Conservation (phyloP, 352 stramenopile genomes). For the Phytopythium delawarense region DNA sequence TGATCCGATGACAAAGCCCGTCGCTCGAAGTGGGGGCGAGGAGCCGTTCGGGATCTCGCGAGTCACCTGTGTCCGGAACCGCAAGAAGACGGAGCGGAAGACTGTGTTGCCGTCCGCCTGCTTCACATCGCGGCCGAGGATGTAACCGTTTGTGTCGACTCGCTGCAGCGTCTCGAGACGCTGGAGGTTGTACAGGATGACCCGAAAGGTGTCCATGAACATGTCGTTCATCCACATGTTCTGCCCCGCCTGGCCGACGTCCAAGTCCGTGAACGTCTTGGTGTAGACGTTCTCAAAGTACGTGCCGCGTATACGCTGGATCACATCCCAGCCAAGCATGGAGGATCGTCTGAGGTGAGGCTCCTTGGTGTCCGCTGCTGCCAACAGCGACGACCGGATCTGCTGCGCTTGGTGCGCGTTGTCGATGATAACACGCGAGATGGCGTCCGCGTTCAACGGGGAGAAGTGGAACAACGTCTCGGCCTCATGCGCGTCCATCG, state of each 20-base stretch:
- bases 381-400: neutral
- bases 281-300: slow-evolving; percentile 36
- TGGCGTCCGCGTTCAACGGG: slow-evolving; percentile 20
- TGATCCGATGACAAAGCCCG: slow-evolving; percentile 38
- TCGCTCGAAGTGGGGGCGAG: slow-evolving; percentile 20
- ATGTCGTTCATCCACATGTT: slow-evolving; percentile 42
- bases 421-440: slow-evolving; percentile 35
- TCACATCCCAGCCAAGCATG: slow-evolving; percentile 27
- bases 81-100: slow-evolving; percentile 37
- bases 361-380: neutral
- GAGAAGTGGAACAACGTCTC: slow-evolving; percentile 32
- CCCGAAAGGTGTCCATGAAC: slow-evolving; percentile 31
- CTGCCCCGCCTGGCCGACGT: slow-evolving; percentile 25
- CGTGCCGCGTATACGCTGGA: slow-evolving; percentile 24
- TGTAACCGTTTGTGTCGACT: slow-evolving; percentile 24
- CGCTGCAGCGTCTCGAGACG: slow-evolving; percentile 33
- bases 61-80: slow-evolving; percentile 30
- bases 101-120: slow-evolving; percentile 21
- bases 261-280: slow-evolving; percentile 26
- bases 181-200: neutral
- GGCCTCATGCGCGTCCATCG: slow-evolving; percentile 21
- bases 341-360: neutral
- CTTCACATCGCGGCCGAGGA: slow-evolving; percentile 30
- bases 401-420: slow-evolving; percentile 17
- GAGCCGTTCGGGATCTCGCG: slow-evolving; percentile 12